Conservation (phyloP, 805 yeast genomes). For the Barnettozyma sp. region DNA sequence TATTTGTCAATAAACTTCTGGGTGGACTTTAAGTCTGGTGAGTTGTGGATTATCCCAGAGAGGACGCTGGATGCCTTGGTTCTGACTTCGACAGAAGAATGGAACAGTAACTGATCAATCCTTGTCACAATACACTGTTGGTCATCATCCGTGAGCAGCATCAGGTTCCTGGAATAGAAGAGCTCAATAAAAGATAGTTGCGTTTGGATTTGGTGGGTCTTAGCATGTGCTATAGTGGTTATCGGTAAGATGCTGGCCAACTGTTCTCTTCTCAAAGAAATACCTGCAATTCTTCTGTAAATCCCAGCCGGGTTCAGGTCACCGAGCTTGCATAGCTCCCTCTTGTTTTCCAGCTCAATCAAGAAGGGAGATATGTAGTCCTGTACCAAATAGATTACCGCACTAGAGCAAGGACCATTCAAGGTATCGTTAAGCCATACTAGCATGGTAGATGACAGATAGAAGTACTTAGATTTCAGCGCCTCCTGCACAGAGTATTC, state of each 20-base stretch:
- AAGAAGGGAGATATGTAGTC: conserved; percentile 61
- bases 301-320: conserved; percentile 47
- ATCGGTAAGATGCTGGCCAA: conserved; percentile 37
- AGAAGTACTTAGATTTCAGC: conserved; percentile 53
- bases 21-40: conserved; percentile 34
- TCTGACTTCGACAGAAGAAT: conserved; percentile 66
- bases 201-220: conserved; percentile 57
- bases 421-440: conserved; percentile 51
- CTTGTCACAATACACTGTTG: conserved; percentile 43
- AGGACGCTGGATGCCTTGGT: conserved; percentile 64
- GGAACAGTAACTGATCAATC: conserved; percentile 48
- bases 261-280: conserved; percentile 38
- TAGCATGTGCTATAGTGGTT: conserved; percentile 31
- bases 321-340: conserved; percentile 75
- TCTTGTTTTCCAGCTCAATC: conserved; percentile 53
- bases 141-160: conserved; percentile 43
- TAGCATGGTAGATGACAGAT: conserved; percentile 56
- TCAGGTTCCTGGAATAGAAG: conserved; percentile 61
- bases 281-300: conserved; percentile 39
- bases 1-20: conserved; percentile 32
- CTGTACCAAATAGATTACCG: conserved; percentile 46
- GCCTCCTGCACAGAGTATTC: conserved; percentile 47
- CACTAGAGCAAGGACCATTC: conserved; percentile 45
- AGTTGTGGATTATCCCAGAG: conserved; percentile 67
- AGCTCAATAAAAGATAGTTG: conserved; percentile 66